phyloP scores from a whole-genome alignment of 2,329 filamentous ascomycete species.

The Corynespora cassiicola region DNA sequence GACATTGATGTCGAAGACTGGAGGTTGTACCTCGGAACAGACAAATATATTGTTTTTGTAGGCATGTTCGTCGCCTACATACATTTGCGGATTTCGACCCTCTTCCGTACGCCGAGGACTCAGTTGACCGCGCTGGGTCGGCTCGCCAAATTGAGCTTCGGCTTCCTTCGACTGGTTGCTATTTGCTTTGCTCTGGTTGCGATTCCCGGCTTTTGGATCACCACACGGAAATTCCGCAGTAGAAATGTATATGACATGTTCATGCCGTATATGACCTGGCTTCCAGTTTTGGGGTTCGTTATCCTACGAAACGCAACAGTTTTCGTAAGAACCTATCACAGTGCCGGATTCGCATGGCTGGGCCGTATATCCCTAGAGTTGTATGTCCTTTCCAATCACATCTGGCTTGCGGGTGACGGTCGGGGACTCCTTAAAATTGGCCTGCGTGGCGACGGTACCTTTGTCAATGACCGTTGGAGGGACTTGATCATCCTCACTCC shows the following conservation, averaged over 20 bases:
- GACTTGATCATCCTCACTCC: constrained; percentile 50
- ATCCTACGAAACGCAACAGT: constrained; percentile 59
- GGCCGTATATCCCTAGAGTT: constrained; percentile 66
- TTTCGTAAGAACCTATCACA: constrained; percentile 52
- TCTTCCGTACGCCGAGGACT: constrained; percentile 20
- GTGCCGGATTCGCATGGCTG: constrained; percentile 59
- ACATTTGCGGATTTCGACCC: constrained; percentile 30
- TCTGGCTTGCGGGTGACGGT: constrained; percentile 67
- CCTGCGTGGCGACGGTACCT: constrained; percentile 31
- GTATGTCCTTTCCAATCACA: constrained; percentile 66
- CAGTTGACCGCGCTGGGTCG: constrained; percentile 21
- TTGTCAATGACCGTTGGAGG: constrained; percentile 35
- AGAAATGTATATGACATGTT: constrained; percentile 57
- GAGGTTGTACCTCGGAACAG: constrained; percentile 59
- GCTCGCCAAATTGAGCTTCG: constrained; percentile 24
- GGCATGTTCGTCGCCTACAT: constrained; percentile 61
- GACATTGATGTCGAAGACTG: constrained; percentile 58
- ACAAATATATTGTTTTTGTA: constrained; percentile 63
- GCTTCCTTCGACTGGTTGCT: constrained; percentile 15
- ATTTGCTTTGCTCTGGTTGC: constrained; percentile 26
- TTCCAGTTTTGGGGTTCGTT: constrained; percentile 62
- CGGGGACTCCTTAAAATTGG: constrained; percentile 56
- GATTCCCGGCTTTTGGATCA: constrained; percentile 42
- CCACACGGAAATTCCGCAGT: constrained; percentile 36
- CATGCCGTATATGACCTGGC: constrained; percentile 61